Base-by-base conservation (phyloP, 2,329 filamentous ascomycete genomes). In the Capronia americana region DNA sequence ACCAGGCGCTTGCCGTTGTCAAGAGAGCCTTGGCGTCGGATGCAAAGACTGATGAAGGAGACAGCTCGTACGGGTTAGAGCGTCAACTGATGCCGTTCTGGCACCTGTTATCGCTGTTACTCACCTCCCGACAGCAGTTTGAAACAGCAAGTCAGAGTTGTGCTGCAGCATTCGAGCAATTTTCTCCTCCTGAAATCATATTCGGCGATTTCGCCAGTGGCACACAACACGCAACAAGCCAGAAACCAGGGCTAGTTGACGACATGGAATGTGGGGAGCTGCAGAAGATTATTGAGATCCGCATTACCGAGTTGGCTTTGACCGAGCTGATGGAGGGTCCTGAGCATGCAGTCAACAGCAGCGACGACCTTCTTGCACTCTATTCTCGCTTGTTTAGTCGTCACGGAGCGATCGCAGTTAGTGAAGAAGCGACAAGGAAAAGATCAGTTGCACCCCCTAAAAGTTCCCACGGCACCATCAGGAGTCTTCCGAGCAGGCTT, bases 221-320 rank as follows among this genome's bases (percentile, higher is more conserved):
- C n/a, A 34, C 26, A 17, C 24, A 55, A n/a, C 26, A 11, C 17
- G 20, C 57, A 56, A 23, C 63, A 63, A 70, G 70, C 64, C 28
- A 76, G 74, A 58, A 66, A 30, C n/a, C 71, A 72, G 69, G 87
- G 3, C 75, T 92, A 55, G 85, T 96, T 0, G 90, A 94, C 70
- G 88, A 91, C 53, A 92, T 97, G 88, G 90, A 92, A 69, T 87
- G 89, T 65, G 87, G 88, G 28, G 93, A 98, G 75, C 96, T 93
- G 75, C 92, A 93, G 77, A 87, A 87, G 57, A 89, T 99, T 50
- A 80, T 99, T n/a, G 92, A 98, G 77, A 88, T 97, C 68, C 96
- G 96, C 77, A 96, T 98, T 87, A 97, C 94, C 11, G 93, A 98
- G 74, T 83, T 99, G 66, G 86, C 91, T 3, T 85, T 99, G 23